Conservation (phyloP, 139 green algal species). For the Auxenochlorella pyrenoidosa region DNA sequence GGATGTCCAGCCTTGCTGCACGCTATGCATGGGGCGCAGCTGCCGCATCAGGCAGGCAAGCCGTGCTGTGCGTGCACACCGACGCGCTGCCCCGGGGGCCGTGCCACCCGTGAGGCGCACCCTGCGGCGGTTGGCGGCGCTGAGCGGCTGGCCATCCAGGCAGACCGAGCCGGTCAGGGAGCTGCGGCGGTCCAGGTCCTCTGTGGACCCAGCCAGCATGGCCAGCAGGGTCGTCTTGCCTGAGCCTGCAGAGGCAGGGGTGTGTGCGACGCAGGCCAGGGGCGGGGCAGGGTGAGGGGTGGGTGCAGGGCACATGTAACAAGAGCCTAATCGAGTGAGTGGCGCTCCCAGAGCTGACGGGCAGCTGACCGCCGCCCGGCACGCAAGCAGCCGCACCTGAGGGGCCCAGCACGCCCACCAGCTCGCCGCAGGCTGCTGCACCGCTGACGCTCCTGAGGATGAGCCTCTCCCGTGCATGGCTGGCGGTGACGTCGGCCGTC, state of each 20-base stretch:
- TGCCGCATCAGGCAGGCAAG: too few relatives aligned
- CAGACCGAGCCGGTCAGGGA: slow-evolving; percentile 23
- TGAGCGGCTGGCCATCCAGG: slow-evolving; percentile 32
- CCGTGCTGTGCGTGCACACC: too few relatives aligned
- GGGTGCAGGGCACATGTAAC: too few relatives aligned
- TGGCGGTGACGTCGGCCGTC: neutral
- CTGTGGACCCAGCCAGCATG: slow-evolving; percentile 52
- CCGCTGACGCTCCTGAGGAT: slow-evolving; percentile 33
- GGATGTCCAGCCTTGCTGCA: too few relatives aligned
- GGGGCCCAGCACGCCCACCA: slow-evolving; percentile 51
- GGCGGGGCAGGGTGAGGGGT: too few relatives aligned
- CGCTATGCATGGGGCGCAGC: too few relatives aligned
- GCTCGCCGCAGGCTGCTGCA: slow-evolving; percentile 32
- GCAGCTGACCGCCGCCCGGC: too few relatives aligned
- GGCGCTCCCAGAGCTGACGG: too few relatives aligned
- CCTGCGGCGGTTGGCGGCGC: neutral
- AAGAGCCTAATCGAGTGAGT: too few relatives aligned
- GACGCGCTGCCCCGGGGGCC: too few relatives aligned
- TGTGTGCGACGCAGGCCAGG: too few relatives aligned
- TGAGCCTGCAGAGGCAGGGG: neutral
- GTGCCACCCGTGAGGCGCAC: neutral
- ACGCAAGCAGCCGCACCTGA: slow-evolving; percentile 28
- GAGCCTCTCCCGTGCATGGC: neutral
- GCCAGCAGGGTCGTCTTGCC: slow-evolving; percentile 79
- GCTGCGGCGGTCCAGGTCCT: slow-evolving; percentile 4